These are phyloP conservation scores for Helichrysum umbraculigerum DNA, from an alignment of 129 eudicot genomes.

Conservation along the genomic window DNA sequence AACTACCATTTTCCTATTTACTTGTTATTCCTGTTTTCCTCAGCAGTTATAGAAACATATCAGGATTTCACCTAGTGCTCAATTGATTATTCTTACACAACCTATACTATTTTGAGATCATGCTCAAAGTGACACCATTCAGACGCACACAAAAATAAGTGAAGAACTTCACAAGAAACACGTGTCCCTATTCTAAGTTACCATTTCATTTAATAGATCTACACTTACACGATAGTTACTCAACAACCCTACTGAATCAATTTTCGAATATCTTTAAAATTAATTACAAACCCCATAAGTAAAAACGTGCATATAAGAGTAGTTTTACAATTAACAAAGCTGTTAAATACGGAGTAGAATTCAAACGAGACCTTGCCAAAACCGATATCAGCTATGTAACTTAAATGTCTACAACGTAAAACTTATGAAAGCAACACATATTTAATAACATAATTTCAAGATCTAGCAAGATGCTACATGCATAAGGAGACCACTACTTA, in stretches of 20 bases:
- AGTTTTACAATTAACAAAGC: background rate
- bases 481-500: no score
- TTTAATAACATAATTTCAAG: no score
- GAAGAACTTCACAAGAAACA: background rate
- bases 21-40: background rate
- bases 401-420: background rate
- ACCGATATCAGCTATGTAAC: background rate
- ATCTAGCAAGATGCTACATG: no score
- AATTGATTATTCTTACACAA: background rate
- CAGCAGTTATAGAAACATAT: background rate
- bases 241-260: no score
- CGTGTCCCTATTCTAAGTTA: no score
- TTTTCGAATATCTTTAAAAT: background rate
- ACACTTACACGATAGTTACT: no score
- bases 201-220: no score
- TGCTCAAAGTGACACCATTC: background rate
- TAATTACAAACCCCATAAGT: background rate
- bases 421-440: background rate
- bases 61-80: background rate
- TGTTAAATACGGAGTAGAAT: background rate
- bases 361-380: background rate
- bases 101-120: background rate
- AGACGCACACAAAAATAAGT: background rate
- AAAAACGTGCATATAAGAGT: background rate
- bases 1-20: background rate